Percentiles rank a stretch among this genome's conserved stretches.
Conservation (phyloP, 441 rosid genomes). For the Pelargonium australe region DNA sequence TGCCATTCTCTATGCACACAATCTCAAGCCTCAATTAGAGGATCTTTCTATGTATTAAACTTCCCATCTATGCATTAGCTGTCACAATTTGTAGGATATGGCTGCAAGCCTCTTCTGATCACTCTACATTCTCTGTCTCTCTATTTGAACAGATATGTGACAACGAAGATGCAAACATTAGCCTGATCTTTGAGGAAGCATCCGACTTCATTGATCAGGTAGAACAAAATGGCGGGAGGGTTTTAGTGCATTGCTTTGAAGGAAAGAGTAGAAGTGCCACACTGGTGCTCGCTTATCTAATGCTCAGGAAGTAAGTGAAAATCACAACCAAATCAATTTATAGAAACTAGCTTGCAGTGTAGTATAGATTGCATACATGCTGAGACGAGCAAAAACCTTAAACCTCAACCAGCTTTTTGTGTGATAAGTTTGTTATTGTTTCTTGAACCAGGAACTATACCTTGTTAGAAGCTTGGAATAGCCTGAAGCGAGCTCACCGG, state of each 20-base stretch:
- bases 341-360: background rate
- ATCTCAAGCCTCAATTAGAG: too few species aligned
- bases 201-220: conserved; percentile 72
- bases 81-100: background rate
- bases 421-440: too few species aligned
- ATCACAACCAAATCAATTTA: background rate
- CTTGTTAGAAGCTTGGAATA: conserved; percentile 71
- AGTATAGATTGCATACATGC: too few species aligned
- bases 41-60: background rate
- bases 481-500: conserved; percentile 70
- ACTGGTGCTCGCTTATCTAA: conserved; percentile 70
- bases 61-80: background rate
- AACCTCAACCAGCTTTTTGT: too few species aligned
- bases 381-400: too few species aligned
- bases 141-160: conserved; percentile 59
- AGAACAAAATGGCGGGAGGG: conserved; percentile 69
- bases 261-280: conserved; percentile 99
- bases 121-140: background rate
- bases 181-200: conserved; percentile 76
- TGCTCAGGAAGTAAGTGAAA: conserved; percentile 78
- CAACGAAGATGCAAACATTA: conserved; percentile 73
- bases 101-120: background rate
- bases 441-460: conserved; percentile 50
- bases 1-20: too few species aligned
- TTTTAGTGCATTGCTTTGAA: conserved; percentile 94